phyloP scores from a whole-genome alignment of 805 yeast species.

The Pichia paraexigua region DNA sequence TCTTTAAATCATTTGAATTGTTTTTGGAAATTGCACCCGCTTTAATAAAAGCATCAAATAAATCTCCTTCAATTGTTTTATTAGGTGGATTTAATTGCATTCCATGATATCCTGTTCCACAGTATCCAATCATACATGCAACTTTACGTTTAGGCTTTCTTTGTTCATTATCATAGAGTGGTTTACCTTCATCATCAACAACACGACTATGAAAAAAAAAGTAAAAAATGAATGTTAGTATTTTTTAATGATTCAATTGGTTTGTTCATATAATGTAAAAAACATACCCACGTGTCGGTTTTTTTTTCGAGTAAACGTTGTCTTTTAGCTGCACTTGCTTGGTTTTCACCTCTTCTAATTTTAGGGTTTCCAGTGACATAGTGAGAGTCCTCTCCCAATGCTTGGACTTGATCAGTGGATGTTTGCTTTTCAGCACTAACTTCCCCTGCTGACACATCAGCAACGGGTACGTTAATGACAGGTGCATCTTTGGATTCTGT shows the following conservation, averaged over 20 bases:
- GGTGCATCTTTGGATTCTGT: background rate
- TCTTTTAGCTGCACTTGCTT: constrained; percentile 23
- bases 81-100: constrained; percentile 89
- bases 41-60: constrained; percentile 71
- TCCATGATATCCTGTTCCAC: constrained; percentile 95
- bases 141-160: constrained; percentile 83
- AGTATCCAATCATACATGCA: constrained; percentile 85
- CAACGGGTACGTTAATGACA: background rate
- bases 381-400: background rate
- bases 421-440: background rate
- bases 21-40: constrained; percentile 87
- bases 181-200: constrained; percentile 57
- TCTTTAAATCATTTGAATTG: constrained; percentile 82
- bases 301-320: constrained; percentile 22
- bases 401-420: background rate
- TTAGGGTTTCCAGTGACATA: background rate
- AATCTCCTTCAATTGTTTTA: constrained; percentile 83
- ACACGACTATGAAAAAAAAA: constrained; percentile 27
- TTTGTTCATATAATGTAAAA: constrained; percentile 10
- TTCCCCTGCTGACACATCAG: background rate
- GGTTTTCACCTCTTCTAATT: constrained; percentile 22
- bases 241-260: background rate
- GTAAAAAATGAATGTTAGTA: constrained; percentile 10
- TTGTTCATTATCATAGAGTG: constrained; percentile 42
- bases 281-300: constrained; percentile 54